Evolutionary conservation across 2,329 filamentous ascomycete species (phyloP).

Genomic region (Neobulgaria alba): DNA sequence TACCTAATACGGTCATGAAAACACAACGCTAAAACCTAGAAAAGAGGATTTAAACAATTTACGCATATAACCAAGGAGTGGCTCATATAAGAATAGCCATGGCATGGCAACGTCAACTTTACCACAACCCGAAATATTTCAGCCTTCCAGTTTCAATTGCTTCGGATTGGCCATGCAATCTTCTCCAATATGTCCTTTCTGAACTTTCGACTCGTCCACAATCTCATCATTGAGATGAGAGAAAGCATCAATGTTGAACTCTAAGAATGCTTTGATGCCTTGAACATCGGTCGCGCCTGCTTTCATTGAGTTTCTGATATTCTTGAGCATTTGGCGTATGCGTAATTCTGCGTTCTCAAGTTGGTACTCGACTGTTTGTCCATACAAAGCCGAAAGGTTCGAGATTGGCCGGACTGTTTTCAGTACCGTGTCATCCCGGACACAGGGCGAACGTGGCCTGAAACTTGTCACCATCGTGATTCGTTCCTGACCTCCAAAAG

Average conservation of each 20-base stretch:
- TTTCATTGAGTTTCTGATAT: conserved; percentile 29
- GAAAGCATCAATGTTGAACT: conserved; percentile 29
- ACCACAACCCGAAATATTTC: not conserved
- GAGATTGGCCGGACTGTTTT: conserved; percentile 31
- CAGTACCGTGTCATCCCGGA: conserved; percentile 34
- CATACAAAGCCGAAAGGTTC: conserved; percentile 31
- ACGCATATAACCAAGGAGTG: not conserved
- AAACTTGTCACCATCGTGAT: conserved; percentile 40
- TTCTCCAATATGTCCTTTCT: conserved; percentile 23
- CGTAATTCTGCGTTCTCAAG: conserved; percentile 32
- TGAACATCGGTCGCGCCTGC: conserved; percentile 28
- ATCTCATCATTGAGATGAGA: conserved; percentile 28
- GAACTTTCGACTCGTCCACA: conserved; percentile 25
- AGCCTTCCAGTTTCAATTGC: conserved; percentile 7
- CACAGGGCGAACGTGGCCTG: conserved; percentile 32
- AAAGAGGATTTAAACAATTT: too few species aligned
- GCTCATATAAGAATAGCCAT: not conserved
- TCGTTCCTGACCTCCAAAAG: conserved; percentile 35
- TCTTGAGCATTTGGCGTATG: conserved; percentile 29
- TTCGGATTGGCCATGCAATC: conserved; percentile 20
- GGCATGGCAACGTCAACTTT: not conserved
- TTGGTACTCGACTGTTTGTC: conserved; percentile 32
- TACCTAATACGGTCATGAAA: too few species aligned
- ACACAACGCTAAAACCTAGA: too few species aligned
- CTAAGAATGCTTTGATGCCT: conserved; percentile 30